A percentile compares a stretch with the other conserved stretches of the same genome.
Evolutionary conservation across 2,329 filamentous ascomycete species (phyloP).

Genomic region (Pseudopyricularia cyperi): DNA sequence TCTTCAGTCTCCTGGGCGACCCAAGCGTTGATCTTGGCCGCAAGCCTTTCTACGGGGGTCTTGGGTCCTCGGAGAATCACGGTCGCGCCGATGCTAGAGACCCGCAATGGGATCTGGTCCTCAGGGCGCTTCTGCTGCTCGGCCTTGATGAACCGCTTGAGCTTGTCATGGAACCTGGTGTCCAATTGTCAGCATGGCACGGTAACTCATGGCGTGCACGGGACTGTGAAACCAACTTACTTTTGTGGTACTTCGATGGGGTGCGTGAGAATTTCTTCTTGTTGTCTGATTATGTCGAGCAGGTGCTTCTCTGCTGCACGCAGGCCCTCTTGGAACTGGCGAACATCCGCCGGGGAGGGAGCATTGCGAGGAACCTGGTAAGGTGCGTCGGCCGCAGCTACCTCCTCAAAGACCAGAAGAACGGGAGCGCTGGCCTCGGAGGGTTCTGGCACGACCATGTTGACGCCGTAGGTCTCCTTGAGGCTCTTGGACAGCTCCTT

Average conservation of each 20-base stretch:
- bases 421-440: constrained; percentile 47
- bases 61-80: constrained; percentile 68
- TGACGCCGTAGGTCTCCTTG: constrained; percentile 57
- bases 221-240: constrained; percentile 12
- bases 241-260: constrained; percentile 47
- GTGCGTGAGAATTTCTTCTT: constrained; percentile 37
- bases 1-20: constrained; percentile 81
- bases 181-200: background rate
- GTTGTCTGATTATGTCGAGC: constrained; percentile 41
- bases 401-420: constrained; percentile 52
- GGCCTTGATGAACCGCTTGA: constrained; percentile 50
- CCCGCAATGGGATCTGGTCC: constrained; percentile 46
- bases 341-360: constrained; percentile 35
- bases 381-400: constrained; percentile 21
- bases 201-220: background rate
- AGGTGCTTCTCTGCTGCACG: constrained; percentile 44
- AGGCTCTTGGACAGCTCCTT: constrained; percentile 50
- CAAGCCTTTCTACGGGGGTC: constrained; percentile 57
- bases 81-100: constrained; percentile 43
- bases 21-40: constrained; percentile 62
- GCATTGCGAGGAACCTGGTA: constrained; percentile 43
- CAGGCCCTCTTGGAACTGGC: constrained; percentile 40
- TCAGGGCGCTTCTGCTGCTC: constrained; percentile 45
- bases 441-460: constrained; percentile 56
- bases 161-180: constrained; percentile 38